Evolutionary conservation across 148 eudicot genomes (phyloP), one percentile per base, ranked within the genome.

Genomic region (Drosera capensis): DNA sequence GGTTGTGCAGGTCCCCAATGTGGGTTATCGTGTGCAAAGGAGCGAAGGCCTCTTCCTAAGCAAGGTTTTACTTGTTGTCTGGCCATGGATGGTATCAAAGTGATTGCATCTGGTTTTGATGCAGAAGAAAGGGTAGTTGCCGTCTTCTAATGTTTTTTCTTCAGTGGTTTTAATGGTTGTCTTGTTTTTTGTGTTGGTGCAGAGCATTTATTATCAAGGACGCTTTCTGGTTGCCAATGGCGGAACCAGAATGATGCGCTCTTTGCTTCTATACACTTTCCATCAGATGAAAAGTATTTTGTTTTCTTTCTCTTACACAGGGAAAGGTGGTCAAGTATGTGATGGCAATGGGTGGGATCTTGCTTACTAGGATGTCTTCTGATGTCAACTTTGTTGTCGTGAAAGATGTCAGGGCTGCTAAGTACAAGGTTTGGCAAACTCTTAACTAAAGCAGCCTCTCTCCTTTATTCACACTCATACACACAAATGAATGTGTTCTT

Each of bases 51-150:
- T 20, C 82, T 90, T 39, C 95, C 99, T 50, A 84, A 73, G 56
- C 76, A 62, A 35, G 88, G 94, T 11, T 90, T 54, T 52, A 74
- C 78, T 62, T 90, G 99, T 55, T 90, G 99, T 66, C 95, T 85
- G 43, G 95, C 95, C 29, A 64, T 90, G 88, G 99, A 90, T 66
- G 94, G 95, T 52, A 88, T 85, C 49, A 90, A 81, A 72, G 65
- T 90, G 49, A 70, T 78, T 56, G 73, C 82, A 20, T 78, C 99
- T 51, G 99, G 95, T 50, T 84, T 90, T 70, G 73, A 71, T 28
- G 39, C 45, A 58, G 78, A 68, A 52, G 95, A 78, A 68, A 90
- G 68, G 94, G 99, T 90, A 64, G 53, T 31, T 40, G 19, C 49
- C 25, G 21, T 7, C 12, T 21, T 41, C 2, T 34, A 0, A 13